Evolutionary conservation across 1,139 yeast genomes (phyloP).

Genomic region (Suhomyces kunorum): DNA sequence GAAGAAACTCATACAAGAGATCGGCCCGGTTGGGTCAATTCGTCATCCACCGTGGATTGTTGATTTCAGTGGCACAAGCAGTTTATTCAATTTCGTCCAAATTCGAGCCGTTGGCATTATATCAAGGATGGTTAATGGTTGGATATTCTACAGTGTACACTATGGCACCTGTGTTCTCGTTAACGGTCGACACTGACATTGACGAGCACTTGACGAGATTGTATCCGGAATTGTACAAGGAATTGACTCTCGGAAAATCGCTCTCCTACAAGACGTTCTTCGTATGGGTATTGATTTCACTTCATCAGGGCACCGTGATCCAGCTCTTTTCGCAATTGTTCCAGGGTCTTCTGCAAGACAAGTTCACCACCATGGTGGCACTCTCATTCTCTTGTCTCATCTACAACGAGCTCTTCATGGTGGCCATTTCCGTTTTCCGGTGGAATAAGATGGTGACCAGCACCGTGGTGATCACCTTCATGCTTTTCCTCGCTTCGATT

Average conservation of each 20-base stretch:
- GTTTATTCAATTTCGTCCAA: constrained; percentile 82
- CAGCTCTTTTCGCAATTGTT: constrained; percentile 80
- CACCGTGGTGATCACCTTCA: constrained; percentile 69
- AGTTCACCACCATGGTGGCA: constrained; percentile 78
- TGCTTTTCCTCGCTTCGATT: constrained; percentile 67
- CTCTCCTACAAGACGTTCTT: constrained; percentile 85
- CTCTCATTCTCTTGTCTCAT: constrained; percentile 79
- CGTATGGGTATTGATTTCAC: constrained; percentile 85
- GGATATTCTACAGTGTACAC: constrained; percentile 97
- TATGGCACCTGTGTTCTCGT: constrained; percentile 96
- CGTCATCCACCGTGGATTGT: constrained; percentile 92
- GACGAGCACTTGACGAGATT: constrained; percentile 85
- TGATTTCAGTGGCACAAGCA: constrained; percentile 95
- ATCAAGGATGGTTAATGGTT: constrained; percentile 97
- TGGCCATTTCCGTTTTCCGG: constrained; percentile 83
- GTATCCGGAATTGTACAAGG: constrained; percentile 94
- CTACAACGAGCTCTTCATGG: constrained; percentile 89
- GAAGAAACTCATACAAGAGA: constrained; percentile 92
- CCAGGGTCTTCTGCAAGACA: constrained; percentile 56
- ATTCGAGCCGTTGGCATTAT: constrained; percentile 91
- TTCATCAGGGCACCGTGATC: constrained; percentile 82
- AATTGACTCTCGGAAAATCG: constrained; percentile 83
- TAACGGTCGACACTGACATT: constrained; percentile 89
- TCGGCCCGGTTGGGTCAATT: constrained; percentile 95
- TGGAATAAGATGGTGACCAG: constrained; percentile 83